Conservation (phyloP, 2,329 filamentous ascomycete genomes). For the Pseudopyricularia javanii region DNA sequence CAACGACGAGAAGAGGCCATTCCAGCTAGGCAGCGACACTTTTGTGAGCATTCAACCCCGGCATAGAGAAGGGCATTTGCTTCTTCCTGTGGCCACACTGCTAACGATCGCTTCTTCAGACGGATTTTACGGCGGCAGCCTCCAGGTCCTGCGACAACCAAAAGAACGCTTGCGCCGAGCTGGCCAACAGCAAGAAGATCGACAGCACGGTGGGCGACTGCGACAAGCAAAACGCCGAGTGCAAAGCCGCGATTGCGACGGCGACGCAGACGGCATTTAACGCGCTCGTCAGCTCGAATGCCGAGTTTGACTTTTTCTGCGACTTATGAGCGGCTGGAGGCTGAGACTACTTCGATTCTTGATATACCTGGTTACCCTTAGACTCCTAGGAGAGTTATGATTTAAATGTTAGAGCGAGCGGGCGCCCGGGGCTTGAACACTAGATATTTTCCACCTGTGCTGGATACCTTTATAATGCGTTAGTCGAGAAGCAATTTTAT, state of each 20-base stretch:
- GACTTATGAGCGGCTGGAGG: constrained; percentile 20
- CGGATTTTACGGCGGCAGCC: constrained; percentile 27
- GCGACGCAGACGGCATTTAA: constrained; percentile 18
- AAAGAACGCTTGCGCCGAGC: constrained; percentile 31
- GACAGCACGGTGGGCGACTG: constrained; percentile 28
- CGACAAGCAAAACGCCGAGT: constrained; percentile 29
- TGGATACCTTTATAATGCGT: too few species aligned
- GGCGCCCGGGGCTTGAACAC: too few species aligned
- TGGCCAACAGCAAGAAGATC: constrained; percentile 22
- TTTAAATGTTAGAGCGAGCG: too few species aligned
- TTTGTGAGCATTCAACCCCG: constrained; percentile 27
- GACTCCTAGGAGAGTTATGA: too few species aligned
- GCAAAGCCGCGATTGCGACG: constrained; percentile 20
- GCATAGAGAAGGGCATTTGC: not conserved
- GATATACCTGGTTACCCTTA: too few species aligned
- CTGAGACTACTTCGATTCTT: too few species aligned
- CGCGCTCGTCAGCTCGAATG: constrained; percentile 23
- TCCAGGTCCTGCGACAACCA: constrained; percentile 34
- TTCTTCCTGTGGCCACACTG: not conserved
- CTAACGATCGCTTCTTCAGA: constrained; percentile 14
- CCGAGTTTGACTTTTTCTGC: constrained; percentile 34
- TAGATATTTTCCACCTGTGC: too few species aligned
- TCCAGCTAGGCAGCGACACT: constrained; percentile 28
- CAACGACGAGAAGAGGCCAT: constrained; percentile 24
- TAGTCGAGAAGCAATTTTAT: too few species aligned